phyloP scores from a whole-genome alignment of 345 rosid genomes.

The Crucihimalaya himalaica region DNA sequence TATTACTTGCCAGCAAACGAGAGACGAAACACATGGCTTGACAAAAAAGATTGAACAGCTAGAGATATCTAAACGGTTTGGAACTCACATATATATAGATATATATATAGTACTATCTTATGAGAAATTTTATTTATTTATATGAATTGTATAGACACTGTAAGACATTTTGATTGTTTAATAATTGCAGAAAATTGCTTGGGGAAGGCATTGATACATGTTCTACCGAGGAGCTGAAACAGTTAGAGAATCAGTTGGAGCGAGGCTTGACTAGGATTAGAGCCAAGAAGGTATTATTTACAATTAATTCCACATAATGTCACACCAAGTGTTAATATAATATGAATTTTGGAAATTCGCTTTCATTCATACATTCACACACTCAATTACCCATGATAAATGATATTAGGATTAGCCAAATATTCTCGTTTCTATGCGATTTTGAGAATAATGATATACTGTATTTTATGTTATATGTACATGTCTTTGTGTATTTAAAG shows the following conservation, averaged over 20 bases:
- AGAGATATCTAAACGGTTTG: slow-evolving; percentile 64
- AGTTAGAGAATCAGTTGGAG: slow-evolving; percentile 73
- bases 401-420: neutral
- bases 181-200: slow-evolving; percentile 56
- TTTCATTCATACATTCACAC: neutral
- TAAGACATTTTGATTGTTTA: neutral
- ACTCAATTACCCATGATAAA: neutral
- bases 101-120: neutral
- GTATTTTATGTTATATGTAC: slow-evolving; percentile 6
- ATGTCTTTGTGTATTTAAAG: neutral
- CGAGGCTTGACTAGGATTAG: slow-evolving; percentile 71
- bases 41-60: slow-evolving; percentile 65
- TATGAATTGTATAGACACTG: neutral
- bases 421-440: neutral
- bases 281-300: slow-evolving; percentile 67
- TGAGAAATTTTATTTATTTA: neutral
- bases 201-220: slow-evolving; percentile 72
- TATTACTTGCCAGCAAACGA: slow-evolving; percentile 45
- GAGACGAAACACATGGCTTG: slow-evolving; percentile 47
- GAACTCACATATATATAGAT: neutral
- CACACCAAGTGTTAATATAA: slow-evolving; percentile 41
- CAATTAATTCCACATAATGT: neutral
- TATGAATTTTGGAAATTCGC: neutral
- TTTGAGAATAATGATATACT: neutral
- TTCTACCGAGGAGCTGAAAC: slow-evolving; percentile 64